phyloP scores from a whole-genome alignment of 257 asterid genomes.

The Ocimum tenuiflorum region DNA sequence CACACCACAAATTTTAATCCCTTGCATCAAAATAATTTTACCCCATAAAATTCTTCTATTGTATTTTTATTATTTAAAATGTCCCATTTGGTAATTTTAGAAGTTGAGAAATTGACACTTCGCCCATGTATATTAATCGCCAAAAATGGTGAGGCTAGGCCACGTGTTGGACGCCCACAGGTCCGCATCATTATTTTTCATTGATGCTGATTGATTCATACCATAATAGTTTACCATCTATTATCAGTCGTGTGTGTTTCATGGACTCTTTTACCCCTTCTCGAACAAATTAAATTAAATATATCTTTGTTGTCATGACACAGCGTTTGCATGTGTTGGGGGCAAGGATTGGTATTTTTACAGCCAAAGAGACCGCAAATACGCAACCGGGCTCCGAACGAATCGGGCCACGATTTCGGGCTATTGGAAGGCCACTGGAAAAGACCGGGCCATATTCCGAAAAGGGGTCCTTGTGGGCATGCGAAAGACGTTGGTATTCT shows the following conservation, averaged over 20 bases:
- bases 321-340: conserved; percentile 77
- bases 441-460: conserved; percentile 49
- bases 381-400: conserved; percentile 76
- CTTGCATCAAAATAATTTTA: too few relatives aligned
- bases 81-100: too few relatives aligned
- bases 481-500: conserved; percentile 85
- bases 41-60: too few relatives aligned
- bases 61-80: too few relatives aligned
- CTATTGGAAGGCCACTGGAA: conserved; percentile 95
- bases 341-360: conserved; percentile 79
- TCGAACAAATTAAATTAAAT: not conserved
- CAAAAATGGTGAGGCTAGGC: conserved; percentile 24
- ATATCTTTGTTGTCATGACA: not conserved
- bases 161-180: conserved; percentile 22
- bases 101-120: conserved; percentile 24
- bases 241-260: too few relatives aligned
- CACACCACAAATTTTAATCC: too few relatives aligned
- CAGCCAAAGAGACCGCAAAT: conserved; percentile 74
- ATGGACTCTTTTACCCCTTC: not conserved
- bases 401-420: conserved; percentile 85
- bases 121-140: conserved; percentile 30
- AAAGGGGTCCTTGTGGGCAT: conserved; percentile 63
- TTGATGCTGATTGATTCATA: too few relatives aligned
- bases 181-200: conserved; percentile 12
- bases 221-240: not conserved